phyloP scores from a whole-genome alignment of 345 rosid genomes.

The Bruguiera sexangula region DNA sequence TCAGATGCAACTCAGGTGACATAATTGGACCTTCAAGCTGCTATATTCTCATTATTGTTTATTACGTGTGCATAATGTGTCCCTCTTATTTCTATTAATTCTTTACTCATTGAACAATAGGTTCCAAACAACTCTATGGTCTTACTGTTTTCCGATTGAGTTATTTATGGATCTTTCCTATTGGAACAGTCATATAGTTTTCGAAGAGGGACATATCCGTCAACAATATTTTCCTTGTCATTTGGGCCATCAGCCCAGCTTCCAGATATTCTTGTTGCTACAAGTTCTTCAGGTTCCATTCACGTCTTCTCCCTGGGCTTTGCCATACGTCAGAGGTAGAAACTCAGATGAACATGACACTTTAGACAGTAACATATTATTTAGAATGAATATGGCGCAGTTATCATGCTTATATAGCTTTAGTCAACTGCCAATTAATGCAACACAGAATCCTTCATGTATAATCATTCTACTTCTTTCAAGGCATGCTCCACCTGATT shows the following conservation, averaged over 20 bases:
- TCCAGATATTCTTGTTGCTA: slow-evolving; percentile 77
- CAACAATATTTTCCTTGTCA: slow-evolving; percentile 86
- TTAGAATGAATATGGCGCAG: too few relatives aligned
- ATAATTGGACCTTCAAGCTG: neutral
- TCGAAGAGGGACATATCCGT: slow-evolving; percentile 79
- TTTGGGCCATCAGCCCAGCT: slow-evolving; percentile 69
- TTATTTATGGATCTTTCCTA: slow-evolving; percentile 1
- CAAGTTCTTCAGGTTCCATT: slow-evolving; percentile 82
- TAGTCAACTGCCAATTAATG: too few relatives aligned
- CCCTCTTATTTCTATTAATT: neutral
- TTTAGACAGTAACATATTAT: neutral
- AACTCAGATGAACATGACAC: neutral
- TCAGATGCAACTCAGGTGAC: slow-evolving; percentile 83
- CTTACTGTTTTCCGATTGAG: neutral
- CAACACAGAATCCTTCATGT: too few relatives aligned
- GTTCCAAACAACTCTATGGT: neutral
- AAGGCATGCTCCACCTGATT: too few relatives aligned
- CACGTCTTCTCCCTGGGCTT: slow-evolving; percentile 66
- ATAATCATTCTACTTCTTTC: too few relatives aligned
- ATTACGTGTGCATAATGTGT: neutral
- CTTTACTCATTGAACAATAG: neutral
- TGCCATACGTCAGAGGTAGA: slow-evolving; percentile 69
- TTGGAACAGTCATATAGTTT: slow-evolving; percentile 68
- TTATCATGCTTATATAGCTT: too few relatives aligned
- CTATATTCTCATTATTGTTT: too few relatives aligned